Conservation (phyloP, 495 filamentous ascomycete species). For the Neurospora sp. region DNA sequence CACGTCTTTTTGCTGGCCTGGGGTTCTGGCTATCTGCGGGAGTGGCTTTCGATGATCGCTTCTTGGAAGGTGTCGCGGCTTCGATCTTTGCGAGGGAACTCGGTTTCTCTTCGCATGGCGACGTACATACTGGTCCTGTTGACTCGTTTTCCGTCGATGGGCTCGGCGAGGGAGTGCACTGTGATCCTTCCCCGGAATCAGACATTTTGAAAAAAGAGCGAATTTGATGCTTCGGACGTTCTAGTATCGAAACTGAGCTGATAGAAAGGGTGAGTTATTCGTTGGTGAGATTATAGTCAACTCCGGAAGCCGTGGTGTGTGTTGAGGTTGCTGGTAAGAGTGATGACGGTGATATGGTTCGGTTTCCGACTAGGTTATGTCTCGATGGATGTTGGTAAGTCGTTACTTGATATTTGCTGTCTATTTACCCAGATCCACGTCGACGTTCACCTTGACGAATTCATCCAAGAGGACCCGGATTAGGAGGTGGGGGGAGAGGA, state of each 20-base stretch:
- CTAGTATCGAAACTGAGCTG: background rate
- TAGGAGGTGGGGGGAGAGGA: background rate
- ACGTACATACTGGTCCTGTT: background rate
- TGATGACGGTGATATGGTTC: background rate
- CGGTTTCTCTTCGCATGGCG: slow-evolving; percentile 4
- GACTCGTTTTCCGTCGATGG: background rate
- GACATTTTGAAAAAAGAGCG: background rate
- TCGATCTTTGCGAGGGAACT: slow-evolving; percentile 2
- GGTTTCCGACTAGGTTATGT: background rate
- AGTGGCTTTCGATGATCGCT: slow-evolving; percentile 18
- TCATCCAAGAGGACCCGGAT: background rate
- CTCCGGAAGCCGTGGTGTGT: background rate
- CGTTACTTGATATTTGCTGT: background rate
- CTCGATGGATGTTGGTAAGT: background rate
- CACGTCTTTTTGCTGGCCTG: slow-evolving; percentile 58
- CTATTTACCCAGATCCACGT: background rate
- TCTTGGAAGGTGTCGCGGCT: slow-evolving; percentile 21
- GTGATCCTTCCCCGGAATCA: background rate
- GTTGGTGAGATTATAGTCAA: background rate
- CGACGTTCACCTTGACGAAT: background rate
- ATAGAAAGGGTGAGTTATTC: background rate
- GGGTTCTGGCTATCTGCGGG: slow-evolving; percentile 17
- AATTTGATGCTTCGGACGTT: background rate
- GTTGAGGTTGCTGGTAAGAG: background rate
- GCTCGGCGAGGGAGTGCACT: background rate